Conservation (phyloP, 2,329 filamentous ascomycete species). For the Sporothrix luriei region DNA sequence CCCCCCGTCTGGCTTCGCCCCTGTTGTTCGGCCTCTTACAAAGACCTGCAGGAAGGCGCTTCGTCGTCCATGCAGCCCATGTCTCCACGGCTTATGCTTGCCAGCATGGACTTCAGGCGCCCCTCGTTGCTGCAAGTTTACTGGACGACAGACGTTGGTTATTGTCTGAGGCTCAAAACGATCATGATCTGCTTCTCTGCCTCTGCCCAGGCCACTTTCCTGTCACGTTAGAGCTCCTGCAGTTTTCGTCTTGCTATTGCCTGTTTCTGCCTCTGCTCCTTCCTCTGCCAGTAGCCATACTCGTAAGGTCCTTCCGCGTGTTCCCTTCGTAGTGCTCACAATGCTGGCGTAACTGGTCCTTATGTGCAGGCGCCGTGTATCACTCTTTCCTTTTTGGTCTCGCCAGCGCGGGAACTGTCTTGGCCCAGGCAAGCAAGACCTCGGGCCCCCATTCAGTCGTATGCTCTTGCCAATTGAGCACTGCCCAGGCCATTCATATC, state of each 20-base stretch:
- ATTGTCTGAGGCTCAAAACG: not conserved
- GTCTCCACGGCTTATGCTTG: not conserved
- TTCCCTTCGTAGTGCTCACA: conserved; percentile 14
- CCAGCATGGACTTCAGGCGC: not conserved
- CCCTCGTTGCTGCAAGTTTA: conserved; percentile 11
- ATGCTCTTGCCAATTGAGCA: not conserved
- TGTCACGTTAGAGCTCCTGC: conserved; percentile 2
- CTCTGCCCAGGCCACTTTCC: not conserved
- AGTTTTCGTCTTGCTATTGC: conserved; percentile 14
- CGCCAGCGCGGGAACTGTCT: not conserved
- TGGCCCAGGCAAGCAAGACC: not conserved
- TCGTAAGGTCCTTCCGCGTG: not conserved
- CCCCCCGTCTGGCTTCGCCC: not conserved
- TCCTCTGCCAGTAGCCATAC: not conserved
- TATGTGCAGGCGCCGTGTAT: not conserved
- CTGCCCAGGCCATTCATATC: not conserved
- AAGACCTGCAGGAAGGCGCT: conserved; percentile 24
- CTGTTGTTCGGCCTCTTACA: conserved; percentile 18
- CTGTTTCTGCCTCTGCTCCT: conserved; percentile 13
- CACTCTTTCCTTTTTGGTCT: conserved; percentile 9
- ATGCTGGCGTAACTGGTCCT: not conserved
- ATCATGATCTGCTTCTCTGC: not conserved
- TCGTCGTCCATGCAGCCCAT: conserved; percentile 10
- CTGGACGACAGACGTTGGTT: conserved; percentile 2
- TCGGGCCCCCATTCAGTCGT: not conserved